phyloP scores from a whole-genome alignment of 495 filamentous ascomycete species.

The Venustampulla echinocandica region DNA sequence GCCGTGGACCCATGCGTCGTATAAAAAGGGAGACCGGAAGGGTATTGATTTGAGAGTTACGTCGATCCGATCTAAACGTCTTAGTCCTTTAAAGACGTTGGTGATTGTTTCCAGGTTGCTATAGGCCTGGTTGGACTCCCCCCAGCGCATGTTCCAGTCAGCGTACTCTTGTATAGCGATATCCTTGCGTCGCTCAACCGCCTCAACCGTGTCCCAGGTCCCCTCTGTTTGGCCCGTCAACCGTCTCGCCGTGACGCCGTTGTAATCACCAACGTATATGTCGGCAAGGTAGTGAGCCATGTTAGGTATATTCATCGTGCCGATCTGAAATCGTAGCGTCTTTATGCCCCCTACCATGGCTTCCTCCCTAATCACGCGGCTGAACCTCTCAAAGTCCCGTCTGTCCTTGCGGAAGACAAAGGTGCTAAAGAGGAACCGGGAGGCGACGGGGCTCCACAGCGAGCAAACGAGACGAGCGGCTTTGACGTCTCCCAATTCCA shows the following conservation, averaged over 20 bases:
- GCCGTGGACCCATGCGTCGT: not conserved
- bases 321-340: not conserved
- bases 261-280: not conserved
- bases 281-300: not conserved
- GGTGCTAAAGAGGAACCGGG: not conserved
- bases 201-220: too few species aligned
- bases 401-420: not conserved
- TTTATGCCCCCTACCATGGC: not conserved
- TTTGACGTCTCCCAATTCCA: not conserved
- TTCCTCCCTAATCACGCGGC: not conserved
- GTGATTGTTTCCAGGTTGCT: not conserved
- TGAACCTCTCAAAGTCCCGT: not conserved
- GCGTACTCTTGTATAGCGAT: not conserved
- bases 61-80: not conserved
- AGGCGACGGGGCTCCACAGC: not conserved
- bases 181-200: not conserved
- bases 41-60: not conserved
- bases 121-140: not conserved
- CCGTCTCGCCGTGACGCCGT: too few species aligned
- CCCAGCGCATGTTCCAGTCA: not conserved
- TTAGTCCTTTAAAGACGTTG: not conserved
- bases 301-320: not conserved
- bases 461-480: not conserved
- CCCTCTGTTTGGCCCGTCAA: too few species aligned
- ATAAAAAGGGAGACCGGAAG: not conserved